A percentile compares a stretch with the other conserved stretches of the same genome.
Evolutionary conservation across 164 flowering plant genomes (phyloP).

Genomic region (Sedum album): DNA sequence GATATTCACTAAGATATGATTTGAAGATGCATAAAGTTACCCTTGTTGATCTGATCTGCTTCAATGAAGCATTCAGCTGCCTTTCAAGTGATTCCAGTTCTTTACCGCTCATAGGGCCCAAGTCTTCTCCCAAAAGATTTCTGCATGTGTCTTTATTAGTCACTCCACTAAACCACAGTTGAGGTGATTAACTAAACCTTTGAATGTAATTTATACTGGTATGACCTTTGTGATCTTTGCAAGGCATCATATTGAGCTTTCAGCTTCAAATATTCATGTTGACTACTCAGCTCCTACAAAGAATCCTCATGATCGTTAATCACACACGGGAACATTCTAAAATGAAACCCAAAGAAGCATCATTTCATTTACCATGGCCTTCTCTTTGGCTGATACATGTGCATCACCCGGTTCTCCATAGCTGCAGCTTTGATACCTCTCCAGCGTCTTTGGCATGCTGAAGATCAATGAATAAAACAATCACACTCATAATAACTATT

Average conservation of each 20-base stretch:
- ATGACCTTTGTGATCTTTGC: conserved; percentile 66
- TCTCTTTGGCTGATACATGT: neutral
- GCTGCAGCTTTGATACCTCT: conserved; percentile 9
- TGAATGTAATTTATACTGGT: too few species aligned
- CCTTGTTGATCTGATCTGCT: conserved; percentile 68
- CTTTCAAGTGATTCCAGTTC: conserved; percentile 89
- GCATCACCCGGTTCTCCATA: neutral
- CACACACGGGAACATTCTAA: too few species aligned
- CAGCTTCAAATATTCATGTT: conserved; percentile 90
- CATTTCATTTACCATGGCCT: neutral
- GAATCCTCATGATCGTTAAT: neutral
- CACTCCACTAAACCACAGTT: too few species aligned
- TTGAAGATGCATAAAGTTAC: conserved; percentile 17
- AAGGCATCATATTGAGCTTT: conserved; percentile 83
- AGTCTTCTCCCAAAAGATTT: conserved; percentile 91
- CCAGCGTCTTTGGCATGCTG: conserved; percentile 4
- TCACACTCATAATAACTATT: neutral
- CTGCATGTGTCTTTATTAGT: conserved; percentile 20
- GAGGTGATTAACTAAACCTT: too few species aligned
- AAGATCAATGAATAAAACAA: neutral
- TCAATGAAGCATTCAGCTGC: conserved; percentile 73
- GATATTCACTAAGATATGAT: neutral
- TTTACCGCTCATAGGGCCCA: conserved; percentile 72
- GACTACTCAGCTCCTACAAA: conserved; percentile 73
- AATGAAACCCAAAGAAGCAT: neutral